Evolutionary conservation across 805 yeast species (phyloP).

Genomic region (Brettanomyces anomalus): DNA sequence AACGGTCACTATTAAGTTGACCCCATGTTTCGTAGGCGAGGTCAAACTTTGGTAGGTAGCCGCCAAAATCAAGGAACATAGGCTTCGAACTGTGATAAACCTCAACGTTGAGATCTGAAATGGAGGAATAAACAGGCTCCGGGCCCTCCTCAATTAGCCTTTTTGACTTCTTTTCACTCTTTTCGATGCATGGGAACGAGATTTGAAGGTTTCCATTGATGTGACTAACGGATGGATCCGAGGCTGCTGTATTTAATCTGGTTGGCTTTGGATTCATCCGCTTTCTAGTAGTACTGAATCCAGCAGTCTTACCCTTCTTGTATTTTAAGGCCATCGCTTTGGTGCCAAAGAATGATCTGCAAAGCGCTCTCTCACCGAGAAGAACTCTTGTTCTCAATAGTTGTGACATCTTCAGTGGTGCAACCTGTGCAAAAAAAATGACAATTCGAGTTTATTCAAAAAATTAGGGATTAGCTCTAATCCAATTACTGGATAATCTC

Average conservation of each 20-base stretch:
- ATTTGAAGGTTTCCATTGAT: constrained; percentile 48
- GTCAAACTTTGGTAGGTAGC: constrained; percentile 59
- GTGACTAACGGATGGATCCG: neutral
- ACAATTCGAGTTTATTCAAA: too few species aligned
- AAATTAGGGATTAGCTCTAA: too few species aligned
- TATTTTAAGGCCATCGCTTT: too few species aligned
- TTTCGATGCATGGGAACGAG: constrained; percentile 81
- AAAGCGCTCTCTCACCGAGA: too few species aligned
- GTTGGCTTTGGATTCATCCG: constrained; percentile 13
- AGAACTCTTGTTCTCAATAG: too few species aligned
- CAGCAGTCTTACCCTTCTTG: too few species aligned
- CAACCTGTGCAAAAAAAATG: too few species aligned
- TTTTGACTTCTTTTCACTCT: constrained; percentile 46
- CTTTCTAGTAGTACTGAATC: too few species aligned
- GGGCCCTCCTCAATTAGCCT: constrained; percentile 58
- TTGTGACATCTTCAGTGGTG: too few species aligned
- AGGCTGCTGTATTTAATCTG: constrained; percentile 4
- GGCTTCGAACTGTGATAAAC: constrained; percentile 47
- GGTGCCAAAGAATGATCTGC: too few species aligned
- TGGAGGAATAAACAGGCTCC: constrained; percentile 74
- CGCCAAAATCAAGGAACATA: constrained; percentile 74
- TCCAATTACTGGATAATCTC: too few species aligned
- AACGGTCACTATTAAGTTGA: constrained; percentile 43
- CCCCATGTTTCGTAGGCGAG: constrained; percentile 98
- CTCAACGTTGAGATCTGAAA: constrained; percentile 58